Evolutionary conservation across 2,329 filamentous ascomycete species (phyloP).

Genomic region (Colletotrichum sp.): DNA sequence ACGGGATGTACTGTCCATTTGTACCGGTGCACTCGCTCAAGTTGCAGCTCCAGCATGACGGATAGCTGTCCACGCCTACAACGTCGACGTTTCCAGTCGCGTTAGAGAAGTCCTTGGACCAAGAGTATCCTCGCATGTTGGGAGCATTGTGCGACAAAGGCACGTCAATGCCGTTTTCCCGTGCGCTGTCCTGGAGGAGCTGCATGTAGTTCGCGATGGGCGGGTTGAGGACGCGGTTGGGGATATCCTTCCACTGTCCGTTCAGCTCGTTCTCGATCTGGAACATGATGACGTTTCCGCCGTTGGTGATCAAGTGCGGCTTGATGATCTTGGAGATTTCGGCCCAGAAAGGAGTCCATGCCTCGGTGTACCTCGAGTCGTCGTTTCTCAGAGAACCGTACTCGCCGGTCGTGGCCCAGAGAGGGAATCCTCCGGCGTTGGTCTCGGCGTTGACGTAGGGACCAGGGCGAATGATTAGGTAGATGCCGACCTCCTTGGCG

Average conservation of each 20-base stretch:
- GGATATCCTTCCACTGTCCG: conserved; percentile 46
- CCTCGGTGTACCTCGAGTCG: conserved; percentile 55
- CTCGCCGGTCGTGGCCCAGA: conserved; percentile 67
- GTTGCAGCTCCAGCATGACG: conserved; percentile 68
- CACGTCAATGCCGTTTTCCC: conserved; percentile 62
- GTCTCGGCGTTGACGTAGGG: conserved; percentile 70
- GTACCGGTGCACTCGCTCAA: conserved; percentile 64
- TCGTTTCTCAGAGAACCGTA: conserved; percentile 59
- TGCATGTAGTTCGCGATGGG: conserved; percentile 62
- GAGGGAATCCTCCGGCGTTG: conserved; percentile 65
- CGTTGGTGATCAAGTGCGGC: conserved; percentile 60
- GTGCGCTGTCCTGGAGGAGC: conserved; percentile 55
- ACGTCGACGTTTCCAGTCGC: conserved; percentile 62
- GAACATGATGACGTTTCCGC: conserved; percentile 60
- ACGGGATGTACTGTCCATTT: conserved; percentile 61
- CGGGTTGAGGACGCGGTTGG: conserved; percentile 50
- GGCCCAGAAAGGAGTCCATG: conserved; percentile 59
- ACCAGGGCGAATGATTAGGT: conserved; percentile 55
- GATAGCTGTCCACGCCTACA: conserved; percentile 57
- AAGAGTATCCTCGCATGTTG: conserved; percentile 60
- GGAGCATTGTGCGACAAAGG: conserved; percentile 65
- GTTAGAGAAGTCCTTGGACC: conserved; percentile 65
- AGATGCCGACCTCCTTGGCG: conserved; percentile 46
- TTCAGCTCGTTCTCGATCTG: conserved; percentile 63
- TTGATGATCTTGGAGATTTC: conserved; percentile 55